phyloP scores from a whole-genome alignment of 2,329 filamentous ascomycete species.

The Aspergillus neoniger region DNA sequence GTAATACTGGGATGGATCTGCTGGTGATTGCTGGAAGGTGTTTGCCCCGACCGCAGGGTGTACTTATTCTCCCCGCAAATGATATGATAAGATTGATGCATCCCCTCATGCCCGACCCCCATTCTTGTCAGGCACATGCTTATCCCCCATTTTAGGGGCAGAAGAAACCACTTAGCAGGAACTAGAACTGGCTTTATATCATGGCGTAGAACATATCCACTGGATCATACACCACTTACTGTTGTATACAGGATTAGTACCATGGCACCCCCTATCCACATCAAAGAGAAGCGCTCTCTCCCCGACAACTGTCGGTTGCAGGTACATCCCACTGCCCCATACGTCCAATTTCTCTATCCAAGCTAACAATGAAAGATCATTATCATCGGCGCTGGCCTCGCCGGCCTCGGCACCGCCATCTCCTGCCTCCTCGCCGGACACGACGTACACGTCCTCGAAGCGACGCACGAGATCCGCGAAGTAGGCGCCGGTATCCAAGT shows the following conservation, averaged over 20 bases:
- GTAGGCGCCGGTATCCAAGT: slow-evolving; percentile 34
- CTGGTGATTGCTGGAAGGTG: background rate
- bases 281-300: slow-evolving; percentile 39
- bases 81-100: background rate
- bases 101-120: background rate
- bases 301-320: slow-evolving; percentile 51
- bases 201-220: background rate
- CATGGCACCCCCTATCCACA: slow-evolving; percentile 52
- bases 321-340: slow-evolving; percentile 20
- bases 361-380: slow-evolving; percentile 23
- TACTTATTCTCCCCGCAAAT: background rate
- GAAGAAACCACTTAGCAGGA: too few relatives aligned
- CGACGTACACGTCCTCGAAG: slow-evolving; percentile 28
- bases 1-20: background rate
- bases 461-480: slow-evolving; percentile 28
- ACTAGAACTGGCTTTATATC: background rate
- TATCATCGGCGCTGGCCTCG: slow-evolving; percentile 37
- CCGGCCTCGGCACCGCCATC: slow-evolving; percentile 31
- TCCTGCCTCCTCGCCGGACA: slow-evolving; percentile 29
- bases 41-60: background rate
- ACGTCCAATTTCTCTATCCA: accelerated
- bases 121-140: background rate
- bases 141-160: too few relatives aligned
- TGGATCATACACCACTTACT: too few relatives aligned
- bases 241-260: background rate